Percentiles rank a stretch among this genome's conserved stretches.
These are phyloP conservation scores for Blastocystis sp. DNA, from an alignment of 352 stramenopile species.

Conservation along the genomic window DNA sequence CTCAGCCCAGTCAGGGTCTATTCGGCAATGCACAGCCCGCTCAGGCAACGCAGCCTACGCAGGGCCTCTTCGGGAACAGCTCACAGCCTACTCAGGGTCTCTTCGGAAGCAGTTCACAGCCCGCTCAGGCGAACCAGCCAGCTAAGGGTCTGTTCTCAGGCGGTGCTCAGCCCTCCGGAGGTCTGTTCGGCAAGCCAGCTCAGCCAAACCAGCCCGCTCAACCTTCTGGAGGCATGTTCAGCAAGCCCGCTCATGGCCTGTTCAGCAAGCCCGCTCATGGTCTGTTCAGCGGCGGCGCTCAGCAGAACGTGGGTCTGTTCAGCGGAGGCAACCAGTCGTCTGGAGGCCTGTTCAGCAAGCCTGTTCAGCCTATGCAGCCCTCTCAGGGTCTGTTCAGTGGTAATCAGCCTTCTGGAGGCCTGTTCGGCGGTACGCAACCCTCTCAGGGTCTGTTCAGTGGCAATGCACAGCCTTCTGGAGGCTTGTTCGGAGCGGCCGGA, in stretches of 20 bases:
- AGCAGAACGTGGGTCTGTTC: not conserved
- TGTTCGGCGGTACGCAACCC: not conserved
- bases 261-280: not conserved
- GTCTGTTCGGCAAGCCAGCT: constrained; percentile 6
- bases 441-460: not conserved
- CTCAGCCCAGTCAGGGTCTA: not conserved
- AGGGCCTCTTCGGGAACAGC: not conserved
- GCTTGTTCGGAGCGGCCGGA: not conserved
- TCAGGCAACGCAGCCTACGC: not conserved
- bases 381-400: constrained; percentile 15
- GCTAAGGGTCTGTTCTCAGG: not conserved
- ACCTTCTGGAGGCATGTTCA: not conserved
- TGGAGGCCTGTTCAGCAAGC: constrained; percentile 4
- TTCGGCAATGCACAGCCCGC: not conserved
- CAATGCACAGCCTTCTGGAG: not conserved
- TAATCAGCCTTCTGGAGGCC: not conserved
- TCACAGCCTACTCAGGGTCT: not conserved
- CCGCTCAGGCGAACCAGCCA: not conserved
- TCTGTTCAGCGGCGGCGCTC: not conserved
- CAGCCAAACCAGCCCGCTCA: not conserved
- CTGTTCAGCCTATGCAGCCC: not conserved
- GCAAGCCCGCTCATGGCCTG: not conserved
- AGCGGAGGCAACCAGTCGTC: not conserved
- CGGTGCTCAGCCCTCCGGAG: not conserved
- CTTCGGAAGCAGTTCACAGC: not conserved